Percentiles rank a stretch among this genome's conserved stretches.
These are phyloP conservation scores for Aspergillus diversus DNA, from an alignment of 495 filamentous ascomycete species.

Conservation along the genomic window DNA sequence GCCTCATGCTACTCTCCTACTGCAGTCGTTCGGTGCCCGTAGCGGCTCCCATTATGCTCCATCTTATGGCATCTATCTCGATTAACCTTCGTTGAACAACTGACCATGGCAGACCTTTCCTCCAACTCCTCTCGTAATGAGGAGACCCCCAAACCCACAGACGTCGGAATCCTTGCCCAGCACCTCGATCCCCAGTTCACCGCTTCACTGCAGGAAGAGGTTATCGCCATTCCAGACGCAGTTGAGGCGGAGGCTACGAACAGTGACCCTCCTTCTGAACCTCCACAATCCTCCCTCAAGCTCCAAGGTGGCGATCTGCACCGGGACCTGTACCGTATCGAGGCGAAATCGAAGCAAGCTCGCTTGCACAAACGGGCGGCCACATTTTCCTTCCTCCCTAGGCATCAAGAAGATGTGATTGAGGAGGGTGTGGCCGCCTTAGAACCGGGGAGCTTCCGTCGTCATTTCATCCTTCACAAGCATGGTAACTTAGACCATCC, in stretches of 20 bases:
- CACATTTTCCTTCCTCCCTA: constrained; percentile 54
- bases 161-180: constrained; percentile 15
- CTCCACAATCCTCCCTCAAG: constrained; percentile 60
- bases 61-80: neutral
- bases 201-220: constrained; percentile 16
- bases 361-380: constrained; percentile 55
- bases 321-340: constrained; percentile 67
- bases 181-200: constrained; percentile 21
- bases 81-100: neutral
- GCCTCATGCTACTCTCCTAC: neutral
- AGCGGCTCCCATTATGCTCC: constrained; percentile 9
- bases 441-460: constrained; percentile 62
- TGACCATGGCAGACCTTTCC: constrained; percentile 14
- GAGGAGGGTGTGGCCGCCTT: constrained; percentile 51
- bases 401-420: constrained; percentile 40
- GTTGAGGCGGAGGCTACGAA: neutral
- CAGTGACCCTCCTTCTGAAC: constrained; percentile 9
- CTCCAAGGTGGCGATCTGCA: constrained; percentile 72
- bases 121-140: constrained; percentile 6
- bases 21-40: constrained; percentile 6
- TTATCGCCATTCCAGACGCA: neutral
- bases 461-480: constrained; percentile 59
- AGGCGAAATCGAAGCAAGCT: constrained; percentile 44
- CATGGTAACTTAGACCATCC: constrained; percentile 45
- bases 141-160: neutral